Base-by-base conservation (phyloP, 2,329 filamentous ascomycete genomes). In the Sphaerulina vaccinii region DNA sequence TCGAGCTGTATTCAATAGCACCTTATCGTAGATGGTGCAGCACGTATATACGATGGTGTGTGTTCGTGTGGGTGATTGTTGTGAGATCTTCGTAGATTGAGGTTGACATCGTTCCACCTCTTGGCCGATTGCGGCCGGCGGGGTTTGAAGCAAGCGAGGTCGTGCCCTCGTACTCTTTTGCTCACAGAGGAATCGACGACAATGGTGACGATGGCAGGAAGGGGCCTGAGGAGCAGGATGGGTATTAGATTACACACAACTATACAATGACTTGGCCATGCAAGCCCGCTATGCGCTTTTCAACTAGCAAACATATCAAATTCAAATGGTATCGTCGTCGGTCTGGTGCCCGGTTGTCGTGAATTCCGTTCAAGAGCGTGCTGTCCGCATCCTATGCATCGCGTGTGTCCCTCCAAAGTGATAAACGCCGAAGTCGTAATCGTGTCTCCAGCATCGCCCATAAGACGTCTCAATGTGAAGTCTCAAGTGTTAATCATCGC, bases 251-350 rank as follows among this genome's bases (percentile, higher is more conserved):
- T n/a, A n/a, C n/a, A n/a, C 27, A 48, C 45, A 48, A 35, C 35
- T 48, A n/a, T 48, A 40, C 45, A 40, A 29, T 21, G 6, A 21
- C n/a, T 13, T 10, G 27, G 27, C 27, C 27, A 10, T 32, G 27
- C 42, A 15, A 18, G 16, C 45, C 9, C 36, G 45, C 35, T 27
- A 48, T 27, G 45, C 35, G 36, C 24, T 19, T 18, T 23, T 19
- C 35, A 39, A 48, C 32, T 36, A 39, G 29, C 15, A 13, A 32
- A 48, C 45, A 48, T 21, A 48, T 48, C 10, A 38, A 24, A 48
- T 32, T 18, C 36, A 48, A 19, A 40, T 48, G 45, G 45, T 48
- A 48, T 48, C 45, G 23, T 48, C 9, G 35, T 27, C 22, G 16
- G 16, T 39, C 16, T 39, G 16, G 11, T 21, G 37, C 37, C 37